Base-by-base conservation (phyloP, 176 grass and related monocot genomes). In the Typha latifolia region DNA sequence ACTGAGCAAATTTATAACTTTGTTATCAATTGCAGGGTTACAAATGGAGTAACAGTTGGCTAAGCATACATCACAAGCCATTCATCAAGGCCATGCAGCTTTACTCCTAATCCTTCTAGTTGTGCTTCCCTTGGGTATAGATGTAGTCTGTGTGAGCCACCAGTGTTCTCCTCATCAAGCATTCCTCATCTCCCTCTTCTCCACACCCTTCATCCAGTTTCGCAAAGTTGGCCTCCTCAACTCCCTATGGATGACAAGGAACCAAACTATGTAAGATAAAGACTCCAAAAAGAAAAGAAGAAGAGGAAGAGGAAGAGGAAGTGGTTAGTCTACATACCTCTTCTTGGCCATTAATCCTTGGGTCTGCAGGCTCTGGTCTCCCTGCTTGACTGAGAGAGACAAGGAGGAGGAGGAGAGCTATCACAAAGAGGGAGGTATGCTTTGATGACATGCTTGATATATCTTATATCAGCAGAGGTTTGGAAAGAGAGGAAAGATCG, bases 71-170 rank as follows among this genome's bases (percentile, higher is more conserved):
- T 43, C 37, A 43, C 37, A 43, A 43, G 37, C 37, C 37, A 43
- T 43, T 43, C 37, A 43, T 43, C 7, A 43, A 43, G 37, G 37
- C 37, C 37, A 43, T 43, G 37, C 37, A 43, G 37, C 37, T 43
- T 43, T 43, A 43, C 37, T 43, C 37, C 37, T 43, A 43, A 43
- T 43, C 37, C 37, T 43, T 43, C 20, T 69, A 75, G 55, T 82
- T 82, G 48, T 82, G 79, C 65, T 82, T 82, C 32, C 66, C 79
- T 70, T 82, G 79, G 68, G 79, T 82, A 65, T 82, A 82, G 59
- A 82, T 82, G 66, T 82, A 82, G 66, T 82, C 79, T 0, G 79
- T 82, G 66, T 82, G 79, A 48, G 79, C 72, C 66, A 71, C 79
- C 50, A 82, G 79, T 32, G 79, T 82, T 61, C 79, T 82, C 63